Conservation (phyloP, 441 rosid species). For the Syzygium malaccense region DNA sequence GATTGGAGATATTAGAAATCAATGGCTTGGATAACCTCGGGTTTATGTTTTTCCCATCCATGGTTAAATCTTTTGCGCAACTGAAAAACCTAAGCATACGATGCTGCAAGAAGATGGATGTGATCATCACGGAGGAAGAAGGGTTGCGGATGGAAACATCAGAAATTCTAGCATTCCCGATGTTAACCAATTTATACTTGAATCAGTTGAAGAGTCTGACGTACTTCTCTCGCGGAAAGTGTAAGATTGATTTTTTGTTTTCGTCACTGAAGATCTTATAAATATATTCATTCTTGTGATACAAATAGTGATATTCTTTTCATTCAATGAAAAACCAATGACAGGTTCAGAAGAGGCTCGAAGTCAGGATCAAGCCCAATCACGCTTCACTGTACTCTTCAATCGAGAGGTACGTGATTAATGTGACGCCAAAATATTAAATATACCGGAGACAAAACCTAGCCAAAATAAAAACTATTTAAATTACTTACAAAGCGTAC, state of each 20-base stretch:
- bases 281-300: background rate
- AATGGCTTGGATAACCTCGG: background rate
- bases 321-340: background rate
- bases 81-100: too few relatives aligned
- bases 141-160: too few relatives aligned
- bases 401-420: background rate
- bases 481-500: background rate
- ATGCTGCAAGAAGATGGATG: too few relatives aligned
- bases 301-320: background rate
- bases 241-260: background rate
- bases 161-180: too few relatives aligned
- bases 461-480: background rate
- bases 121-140: too few relatives aligned
- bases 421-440: background rate
- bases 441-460: background rate
- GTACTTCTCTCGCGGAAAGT: background rate
- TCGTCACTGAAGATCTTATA: background rate
- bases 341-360: background rate
- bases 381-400: background rate
- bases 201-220: background rate
- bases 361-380: background rate
- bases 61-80: too few relatives aligned
- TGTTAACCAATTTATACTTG: too few relatives aligned
- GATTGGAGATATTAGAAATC: background rate
- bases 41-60: too few relatives aligned